Evolutionary conservation across 169 alveolate genomes (phyloP), one percentile per base, ranked within the genome.

Genomic region (Plasmodium relictum): DNA sequence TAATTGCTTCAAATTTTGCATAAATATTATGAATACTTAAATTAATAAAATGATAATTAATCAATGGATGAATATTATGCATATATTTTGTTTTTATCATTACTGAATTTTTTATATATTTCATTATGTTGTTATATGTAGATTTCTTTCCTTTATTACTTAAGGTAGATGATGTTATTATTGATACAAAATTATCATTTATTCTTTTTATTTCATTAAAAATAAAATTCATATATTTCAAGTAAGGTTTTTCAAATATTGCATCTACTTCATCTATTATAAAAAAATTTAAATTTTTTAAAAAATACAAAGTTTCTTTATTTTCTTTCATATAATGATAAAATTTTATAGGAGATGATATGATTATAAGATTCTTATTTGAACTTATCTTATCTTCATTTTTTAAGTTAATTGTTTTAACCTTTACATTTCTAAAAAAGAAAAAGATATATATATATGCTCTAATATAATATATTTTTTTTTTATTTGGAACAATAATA

Each of bases 251-350:
- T 4, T 78, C 89, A 58, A 78, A 78, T 72, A 78, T 31, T 20
- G 63, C 24, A 50, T 78, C 89, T 69, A 63, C 89, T 78, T 78
- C 89, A 45, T 78, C 89, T 44, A 78, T 78, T 63, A 78, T 78
- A 20, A 78, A 56, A 65, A 78, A 78, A 41, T 78, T 58, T 62
- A 78, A 44, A 20, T 58, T 62, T 16, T 78, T 10, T 12, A 78
- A 56, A 78, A 78, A 78, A 12, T 18, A 16, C 26, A 54, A 54
- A 18, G 63, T 42, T 37, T 65, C 89, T 22, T 63, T 42, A 54
- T 78, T 66, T 50, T 78, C 78, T 69, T 78, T 78, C 76, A 78
- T 78, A 42, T 78, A 58, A 16, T 74, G 26, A 58, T 54, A 66
- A 69, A 78, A 66, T 70, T 39, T 26, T 20, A 56, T 69, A 20